Conservation (phyloP, 1,284 basidiomycete genomes). For the Sutorius eximius region DNA sequence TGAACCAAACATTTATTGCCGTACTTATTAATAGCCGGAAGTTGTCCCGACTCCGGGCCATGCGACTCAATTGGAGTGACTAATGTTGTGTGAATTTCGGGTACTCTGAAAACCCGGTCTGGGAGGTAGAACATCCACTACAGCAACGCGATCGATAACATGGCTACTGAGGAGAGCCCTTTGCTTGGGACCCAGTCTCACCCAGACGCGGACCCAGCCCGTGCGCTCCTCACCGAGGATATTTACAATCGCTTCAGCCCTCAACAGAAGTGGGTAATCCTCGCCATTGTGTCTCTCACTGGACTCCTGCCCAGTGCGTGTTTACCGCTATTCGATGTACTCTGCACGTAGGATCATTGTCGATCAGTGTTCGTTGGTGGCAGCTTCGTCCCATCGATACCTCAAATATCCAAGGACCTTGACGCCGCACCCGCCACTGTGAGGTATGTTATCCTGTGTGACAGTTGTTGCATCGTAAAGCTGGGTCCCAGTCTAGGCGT, state of each 20-base stretch:
- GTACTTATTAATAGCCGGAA: background rate
- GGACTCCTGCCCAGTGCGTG: slow-evolving; percentile 28
- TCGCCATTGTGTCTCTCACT: slow-evolving; percentile 40
- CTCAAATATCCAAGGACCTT: slow-evolving; percentile 44
- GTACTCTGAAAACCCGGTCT: background rate
- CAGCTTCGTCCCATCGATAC: slow-evolving; percentile 50
- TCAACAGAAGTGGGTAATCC: slow-evolving; percentile 39
- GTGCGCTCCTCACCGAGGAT: slow-evolving; percentile 17
- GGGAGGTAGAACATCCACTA: background rate
- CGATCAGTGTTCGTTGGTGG: slow-evolving; percentile 44
- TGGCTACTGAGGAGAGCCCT: slow-evolving; percentile 23
- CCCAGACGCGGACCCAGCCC: background rate
- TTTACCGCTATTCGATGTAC: background rate
- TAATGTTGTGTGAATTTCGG: background rate
- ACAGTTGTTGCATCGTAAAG: background rate
- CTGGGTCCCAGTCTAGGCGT: slow-evolving; percentile 23
- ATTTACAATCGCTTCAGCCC: slow-evolving; percentile 44
- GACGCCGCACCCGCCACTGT: slow-evolving; percentile 38
- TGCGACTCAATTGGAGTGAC: background rate
- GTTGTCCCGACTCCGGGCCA: background rate
- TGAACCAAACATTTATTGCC: background rate
- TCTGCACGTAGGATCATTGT: background rate
- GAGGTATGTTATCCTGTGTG: slow-evolving; percentile 34
- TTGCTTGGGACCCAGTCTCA: slow-evolving; percentile 16
- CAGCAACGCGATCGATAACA: background rate